phyloP scores from a whole-genome alignment of 176 grass and related monocot species.

The Phragmites australis region DNA sequence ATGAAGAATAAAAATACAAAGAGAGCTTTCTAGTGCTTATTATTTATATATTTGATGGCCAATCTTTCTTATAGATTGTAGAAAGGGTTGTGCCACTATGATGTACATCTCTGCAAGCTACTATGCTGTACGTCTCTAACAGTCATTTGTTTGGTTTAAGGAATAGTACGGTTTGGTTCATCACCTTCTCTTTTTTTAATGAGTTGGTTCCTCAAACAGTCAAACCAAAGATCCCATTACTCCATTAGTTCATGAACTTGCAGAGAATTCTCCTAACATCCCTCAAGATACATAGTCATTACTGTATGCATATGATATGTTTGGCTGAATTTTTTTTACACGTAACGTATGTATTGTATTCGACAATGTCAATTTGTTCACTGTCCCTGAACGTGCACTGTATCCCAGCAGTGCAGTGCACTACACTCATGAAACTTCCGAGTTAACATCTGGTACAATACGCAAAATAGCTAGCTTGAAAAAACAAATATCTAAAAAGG shows the following conservation, averaged over 20 bases:
- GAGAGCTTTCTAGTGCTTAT: not conserved
- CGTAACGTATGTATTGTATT: no score
- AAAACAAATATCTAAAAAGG: not conserved
- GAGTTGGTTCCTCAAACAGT: not conserved
- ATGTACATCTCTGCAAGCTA: not conserved
- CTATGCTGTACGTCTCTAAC: not conserved
- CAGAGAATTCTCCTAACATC: no score
- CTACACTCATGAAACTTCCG: not conserved
- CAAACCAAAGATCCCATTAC: not conserved
- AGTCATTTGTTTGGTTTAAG: not conserved
- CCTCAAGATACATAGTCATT: no score
- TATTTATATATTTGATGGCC: not conserved
- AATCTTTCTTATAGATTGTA: not conserved
- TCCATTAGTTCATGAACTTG: no score
- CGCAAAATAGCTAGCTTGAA: not conserved
- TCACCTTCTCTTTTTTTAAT: not conserved
- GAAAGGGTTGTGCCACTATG: not conserved
- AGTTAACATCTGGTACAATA: not conserved
- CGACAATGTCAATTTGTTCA: not conserved
- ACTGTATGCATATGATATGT: not conserved
- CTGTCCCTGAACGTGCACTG: not conserved
- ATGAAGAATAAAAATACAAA: not conserved
- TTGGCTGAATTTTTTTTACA: not conserved
- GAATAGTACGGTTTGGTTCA: not conserved
- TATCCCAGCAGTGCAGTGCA: not conserved